Conservation (phyloP, 1,284 basidiomycete genomes). For the Ustilago vetiveriae region DNA sequence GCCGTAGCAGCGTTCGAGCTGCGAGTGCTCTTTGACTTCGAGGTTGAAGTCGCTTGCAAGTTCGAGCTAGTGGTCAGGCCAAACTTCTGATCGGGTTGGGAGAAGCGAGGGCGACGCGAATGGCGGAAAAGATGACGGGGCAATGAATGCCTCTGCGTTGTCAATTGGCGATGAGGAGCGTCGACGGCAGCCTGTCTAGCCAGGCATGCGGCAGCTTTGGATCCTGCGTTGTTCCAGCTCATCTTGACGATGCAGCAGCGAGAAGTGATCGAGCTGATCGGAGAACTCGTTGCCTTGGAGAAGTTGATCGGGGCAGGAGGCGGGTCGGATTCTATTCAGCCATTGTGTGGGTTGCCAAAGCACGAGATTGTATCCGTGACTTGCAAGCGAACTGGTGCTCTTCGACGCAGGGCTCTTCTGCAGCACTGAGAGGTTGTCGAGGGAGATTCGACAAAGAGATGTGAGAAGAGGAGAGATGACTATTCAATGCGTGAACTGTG, state of each 20-base stretch:
- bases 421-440: no score
- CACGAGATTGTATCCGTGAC: no score
- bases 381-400: no score
- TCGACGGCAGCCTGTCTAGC: constrained; percentile 10
- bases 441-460: no score
- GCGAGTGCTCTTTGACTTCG: constrained; percentile 5
- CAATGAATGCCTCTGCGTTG: constrained; percentile 16
- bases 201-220: constrained; percentile 11
- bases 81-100: constrained; percentile 8
- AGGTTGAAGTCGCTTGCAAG: background rate
- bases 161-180: background rate
- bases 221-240: constrained; percentile 13
- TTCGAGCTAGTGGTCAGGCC: constrained; percentile 15
- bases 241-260: constrained; percentile 6
- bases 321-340: background rate
- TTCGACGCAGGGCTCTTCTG: no score
- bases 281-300: background rate
- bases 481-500: no score
- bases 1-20: background rate
- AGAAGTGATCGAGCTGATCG: background rate
- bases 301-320: background rate
- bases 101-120: constrained; percentile 17
- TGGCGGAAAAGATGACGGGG: constrained; percentile 30
- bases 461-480: no score
- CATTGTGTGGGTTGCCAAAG: background rate